Conservation (phyloP, 1,139 yeast genomes). For the Lodderomyces pseudojiufengensis region DNA sequence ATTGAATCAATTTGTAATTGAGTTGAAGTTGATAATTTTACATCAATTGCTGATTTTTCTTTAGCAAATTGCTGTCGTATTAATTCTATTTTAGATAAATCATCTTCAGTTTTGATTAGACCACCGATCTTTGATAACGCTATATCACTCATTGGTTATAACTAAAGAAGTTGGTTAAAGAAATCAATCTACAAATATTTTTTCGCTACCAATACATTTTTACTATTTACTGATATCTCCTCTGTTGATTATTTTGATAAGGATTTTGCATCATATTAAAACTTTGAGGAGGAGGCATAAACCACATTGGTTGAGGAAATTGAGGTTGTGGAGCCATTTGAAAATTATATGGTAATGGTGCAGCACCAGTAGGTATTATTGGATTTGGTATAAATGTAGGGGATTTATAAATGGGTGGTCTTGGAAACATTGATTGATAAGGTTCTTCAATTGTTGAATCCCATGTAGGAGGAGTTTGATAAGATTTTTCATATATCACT, state of each 20-base stretch:
- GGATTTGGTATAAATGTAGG: constrained; percentile 33
- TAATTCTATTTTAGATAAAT: constrained; percentile 52
- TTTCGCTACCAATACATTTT: not conserved
- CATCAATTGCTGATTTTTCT: constrained; percentile 71
- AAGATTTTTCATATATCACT: constrained; percentile 52
- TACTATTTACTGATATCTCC: constrained; percentile 2
- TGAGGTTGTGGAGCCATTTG: constrained; percentile 27
- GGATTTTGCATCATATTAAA: constrained; percentile 9
- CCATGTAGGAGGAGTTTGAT: constrained; percentile 82
- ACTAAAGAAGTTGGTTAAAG: not conserved
- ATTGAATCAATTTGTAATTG: constrained; percentile 57
- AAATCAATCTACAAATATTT: not conserved
- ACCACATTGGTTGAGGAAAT: constrained; percentile 31
- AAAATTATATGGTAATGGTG: constrained; percentile 17
- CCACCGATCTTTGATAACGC: constrained; percentile 44
- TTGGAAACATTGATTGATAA: constrained; percentile 45
- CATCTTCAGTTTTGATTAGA: constrained; percentile 50
- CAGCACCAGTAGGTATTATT: constrained; percentile 22
- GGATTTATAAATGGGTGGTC: constrained; percentile 15
- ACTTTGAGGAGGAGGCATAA: constrained; percentile 28
- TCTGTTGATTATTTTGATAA: constrained; percentile 7
- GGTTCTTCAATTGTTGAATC: constrained; percentile 53
- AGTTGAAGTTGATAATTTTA: constrained; percentile 63
- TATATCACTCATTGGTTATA: constrained; percentile 34
- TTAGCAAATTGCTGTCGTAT: constrained; percentile 59